phyloP scores from a whole-genome alignment of 306 rosid species.

The Sesbania bispinosa region DNA sequence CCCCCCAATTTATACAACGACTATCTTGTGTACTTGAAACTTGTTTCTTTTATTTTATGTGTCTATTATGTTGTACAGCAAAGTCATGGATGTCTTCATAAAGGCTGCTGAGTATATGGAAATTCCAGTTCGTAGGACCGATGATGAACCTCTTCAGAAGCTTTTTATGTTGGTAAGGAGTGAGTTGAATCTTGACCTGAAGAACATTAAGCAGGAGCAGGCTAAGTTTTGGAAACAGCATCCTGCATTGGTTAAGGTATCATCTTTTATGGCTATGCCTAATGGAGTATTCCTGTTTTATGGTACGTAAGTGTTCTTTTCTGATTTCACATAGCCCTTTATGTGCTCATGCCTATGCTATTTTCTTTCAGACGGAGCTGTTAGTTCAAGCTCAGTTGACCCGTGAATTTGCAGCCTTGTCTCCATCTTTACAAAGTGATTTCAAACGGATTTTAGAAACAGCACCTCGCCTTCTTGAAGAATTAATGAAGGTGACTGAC shows the following conservation, averaged over 20 bases:
- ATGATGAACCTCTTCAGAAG: conserved; percentile 92
- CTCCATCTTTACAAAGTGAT: conserved; percentile 79
- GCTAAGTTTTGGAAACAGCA: conserved; percentile 99
- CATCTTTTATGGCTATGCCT: neutral
- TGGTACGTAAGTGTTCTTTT: neutral
- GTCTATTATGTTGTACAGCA: conserved; percentile 47
- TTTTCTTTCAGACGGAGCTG: conserved; percentile 79
- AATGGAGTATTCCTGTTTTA: conserved; percentile 7
- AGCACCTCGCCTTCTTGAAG: conserved; percentile 97
- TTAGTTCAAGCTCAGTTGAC: conserved; percentile 95
- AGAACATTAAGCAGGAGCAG: conserved; percentile 98
- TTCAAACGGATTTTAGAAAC: conserved; percentile 82
- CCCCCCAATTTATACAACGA: neutral
- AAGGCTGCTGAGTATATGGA: conserved; percentile 95
- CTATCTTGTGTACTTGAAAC: neutral
- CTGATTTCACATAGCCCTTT: conserved; percentile 20
- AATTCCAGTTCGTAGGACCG: conserved; percentile 96
- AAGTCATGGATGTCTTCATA: conserved; percentile 97
- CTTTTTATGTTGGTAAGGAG: conserved; percentile 92
- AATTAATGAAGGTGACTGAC: conserved; percentile 81
- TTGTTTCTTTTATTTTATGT: neutral
- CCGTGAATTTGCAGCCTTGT: conserved; percentile 64
- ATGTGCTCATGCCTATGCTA: conserved; percentile 25
- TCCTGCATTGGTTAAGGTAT: conserved; percentile 96
- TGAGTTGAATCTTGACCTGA: conserved; percentile 96